Conservation (phyloP, 352 stramenopile genomes). For the Albugo candida region DNA sequence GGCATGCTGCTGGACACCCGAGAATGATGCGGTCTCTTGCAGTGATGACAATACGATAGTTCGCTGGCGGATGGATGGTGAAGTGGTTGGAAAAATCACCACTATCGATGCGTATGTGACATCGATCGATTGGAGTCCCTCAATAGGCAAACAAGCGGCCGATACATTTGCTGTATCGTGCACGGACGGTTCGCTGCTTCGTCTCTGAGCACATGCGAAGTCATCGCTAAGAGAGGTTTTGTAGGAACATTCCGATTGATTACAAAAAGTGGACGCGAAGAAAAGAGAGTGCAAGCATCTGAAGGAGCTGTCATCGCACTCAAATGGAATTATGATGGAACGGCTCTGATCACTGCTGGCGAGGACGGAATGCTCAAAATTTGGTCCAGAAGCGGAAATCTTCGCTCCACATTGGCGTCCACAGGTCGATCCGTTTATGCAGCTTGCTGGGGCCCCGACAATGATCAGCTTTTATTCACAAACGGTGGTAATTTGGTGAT, state of each 20-base stretch:
- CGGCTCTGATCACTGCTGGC: slow-evolving; percentile 73
- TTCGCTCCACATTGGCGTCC: slow-evolving; percentile 73
- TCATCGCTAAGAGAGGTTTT: not conserved
- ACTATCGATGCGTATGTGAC: slow-evolving; percentile 64
- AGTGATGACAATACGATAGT: slow-evolving; percentile 72
- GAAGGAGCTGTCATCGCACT: slow-evolving; percentile 79
- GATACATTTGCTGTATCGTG: slow-evolving; percentile 80
- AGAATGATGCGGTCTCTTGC: slow-evolving; percentile 76
- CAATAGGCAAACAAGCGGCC: slow-evolving; percentile 55
- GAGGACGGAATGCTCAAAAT: slow-evolving; percentile 90
- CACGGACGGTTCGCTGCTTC: slow-evolving; percentile 36
- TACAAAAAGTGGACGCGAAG: slow-evolving; percentile 75
- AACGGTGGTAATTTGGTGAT: slow-evolving; percentile 79
- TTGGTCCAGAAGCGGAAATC: slow-evolving; percentile 72
- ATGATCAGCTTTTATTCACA: slow-evolving; percentile 79
- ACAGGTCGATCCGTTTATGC: slow-evolving; percentile 70
- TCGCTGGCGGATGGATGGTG: slow-evolving; percentile 70
- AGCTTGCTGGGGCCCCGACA: slow-evolving; percentile 81
- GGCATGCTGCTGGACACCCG: slow-evolving; percentile 71
- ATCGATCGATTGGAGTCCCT: slow-evolving; percentile 60
- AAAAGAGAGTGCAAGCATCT: slow-evolving; percentile 79
- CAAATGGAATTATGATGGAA: slow-evolving; percentile 86
- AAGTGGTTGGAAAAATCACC: slow-evolving; percentile 48
- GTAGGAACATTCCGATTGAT: slow-evolving; percentile 74
- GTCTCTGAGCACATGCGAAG: not conserved